These are phyloP conservation scores for Poa pratensis DNA, from an alignment of 176 grass and related monocot species.

Conservation along the genomic window DNA sequence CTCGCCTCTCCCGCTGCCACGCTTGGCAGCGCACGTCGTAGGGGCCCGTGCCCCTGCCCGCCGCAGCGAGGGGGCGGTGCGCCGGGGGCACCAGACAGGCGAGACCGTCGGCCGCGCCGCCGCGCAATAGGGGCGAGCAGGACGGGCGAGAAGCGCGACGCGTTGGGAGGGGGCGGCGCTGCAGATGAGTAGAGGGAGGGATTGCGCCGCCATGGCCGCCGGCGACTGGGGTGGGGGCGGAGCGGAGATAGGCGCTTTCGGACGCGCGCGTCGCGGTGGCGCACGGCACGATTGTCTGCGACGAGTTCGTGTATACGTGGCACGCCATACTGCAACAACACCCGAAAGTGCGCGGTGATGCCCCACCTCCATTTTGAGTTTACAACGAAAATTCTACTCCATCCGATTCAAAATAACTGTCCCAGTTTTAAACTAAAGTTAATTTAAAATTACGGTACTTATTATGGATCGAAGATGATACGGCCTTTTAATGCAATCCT, in stretches of 20 bases:
- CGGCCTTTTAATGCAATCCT: no score
- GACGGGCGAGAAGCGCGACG: not conserved
- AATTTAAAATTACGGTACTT: no score
- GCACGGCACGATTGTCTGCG: not conserved
- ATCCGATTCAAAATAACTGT: no score
- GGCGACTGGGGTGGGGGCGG: not conserved
- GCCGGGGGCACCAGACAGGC: no score
- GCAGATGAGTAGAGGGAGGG: slow-evolving; percentile 33
- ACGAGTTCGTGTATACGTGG: slow-evolving; percentile 26
- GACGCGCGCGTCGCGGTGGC: not conserved
- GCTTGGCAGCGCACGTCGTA: slow-evolving; percentile 45
- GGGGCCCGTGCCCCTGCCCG: not conserved
- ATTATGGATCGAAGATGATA: no score
- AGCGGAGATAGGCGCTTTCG: slow-evolving; percentile 20
- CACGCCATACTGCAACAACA: not conserved
- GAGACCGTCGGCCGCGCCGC: not conserved
- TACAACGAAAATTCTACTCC: no score
- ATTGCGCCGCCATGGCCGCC: slow-evolving; percentile 47
- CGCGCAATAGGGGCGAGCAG: not conserved
- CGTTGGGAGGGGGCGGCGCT: not conserved
- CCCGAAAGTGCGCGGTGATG: no score
- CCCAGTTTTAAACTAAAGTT: no score
- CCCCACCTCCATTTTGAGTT: no score
- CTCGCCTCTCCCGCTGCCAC: slow-evolving; percentile 16
- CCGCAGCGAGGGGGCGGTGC: not conserved